Conservation (phyloP, 1,284 basidiomycete species). For the Ceratobasidium sp. region DNA sequence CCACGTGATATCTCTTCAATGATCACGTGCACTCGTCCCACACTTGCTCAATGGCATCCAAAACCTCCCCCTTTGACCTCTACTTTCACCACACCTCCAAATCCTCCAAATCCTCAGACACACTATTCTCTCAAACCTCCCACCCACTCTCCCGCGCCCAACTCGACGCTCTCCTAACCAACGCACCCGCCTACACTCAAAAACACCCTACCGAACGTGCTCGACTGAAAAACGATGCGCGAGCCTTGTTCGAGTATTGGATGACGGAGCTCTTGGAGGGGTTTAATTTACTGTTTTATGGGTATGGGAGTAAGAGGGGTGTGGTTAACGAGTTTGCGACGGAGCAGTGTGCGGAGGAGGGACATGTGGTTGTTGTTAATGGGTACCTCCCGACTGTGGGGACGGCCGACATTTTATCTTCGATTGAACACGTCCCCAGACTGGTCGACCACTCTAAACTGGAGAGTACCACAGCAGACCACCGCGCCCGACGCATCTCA, state of each 20-base stretch:
- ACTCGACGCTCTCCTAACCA: conserved; percentile 64
- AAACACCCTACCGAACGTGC: conserved; percentile 54
- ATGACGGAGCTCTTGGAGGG: conserved; percentile 79
- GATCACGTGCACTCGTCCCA: conserved; percentile 23
- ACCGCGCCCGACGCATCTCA: conserved; percentile 72
- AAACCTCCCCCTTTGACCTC: conserved; percentile 71
- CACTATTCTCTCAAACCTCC: conserved; percentile 79
- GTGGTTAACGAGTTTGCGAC: conserved; percentile 80
- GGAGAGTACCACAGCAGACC: conserved; percentile 60
- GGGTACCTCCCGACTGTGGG: conserved; percentile 79
- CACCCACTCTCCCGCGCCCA: conserved; percentile 75
- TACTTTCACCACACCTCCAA: conserved; percentile 80
- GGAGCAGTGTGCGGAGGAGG: conserved; percentile 65
- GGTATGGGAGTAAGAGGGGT: conserved; percentile 85
- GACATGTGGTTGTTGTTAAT: conserved; percentile 83
- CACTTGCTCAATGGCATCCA: conserved; percentile 30
- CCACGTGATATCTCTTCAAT: background rate
- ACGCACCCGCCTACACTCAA: conserved; percentile 52
- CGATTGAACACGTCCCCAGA: conserved; percentile 72
- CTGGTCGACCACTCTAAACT: conserved; percentile 60
- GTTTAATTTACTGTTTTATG: conserved; percentile 89
- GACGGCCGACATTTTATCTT: conserved; percentile 75
- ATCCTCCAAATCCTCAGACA: conserved; percentile 76
- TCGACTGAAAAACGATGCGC: conserved; percentile 53
- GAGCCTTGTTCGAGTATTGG: conserved; percentile 70